Conservation (phyloP, 441 rosid species). For the Erysimum pusillum region DNA sequence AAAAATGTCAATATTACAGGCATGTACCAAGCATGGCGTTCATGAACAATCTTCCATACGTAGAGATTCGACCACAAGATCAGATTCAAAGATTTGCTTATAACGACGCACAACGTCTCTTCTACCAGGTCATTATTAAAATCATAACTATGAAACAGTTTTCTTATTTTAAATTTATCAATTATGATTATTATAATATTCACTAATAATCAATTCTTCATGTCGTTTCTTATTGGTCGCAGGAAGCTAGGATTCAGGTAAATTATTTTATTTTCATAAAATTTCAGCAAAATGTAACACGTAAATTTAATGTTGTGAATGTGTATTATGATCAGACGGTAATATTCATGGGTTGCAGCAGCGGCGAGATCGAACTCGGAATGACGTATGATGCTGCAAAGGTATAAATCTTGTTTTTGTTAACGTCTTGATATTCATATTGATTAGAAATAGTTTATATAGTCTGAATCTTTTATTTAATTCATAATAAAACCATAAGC, state of each 20-base stretch:
- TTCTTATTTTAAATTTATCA: background rate
- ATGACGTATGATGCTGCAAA: constrained; percentile 52
- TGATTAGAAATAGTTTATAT: too few relatives aligned
- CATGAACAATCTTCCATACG: constrained; percentile 57
- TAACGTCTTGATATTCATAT: too few relatives aligned
- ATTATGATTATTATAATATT: background rate
- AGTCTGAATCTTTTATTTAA: background rate
- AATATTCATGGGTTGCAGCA: constrained; percentile 81
- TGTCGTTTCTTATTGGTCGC: constrained; percentile 41
- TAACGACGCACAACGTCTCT: constrained; percentile 58
- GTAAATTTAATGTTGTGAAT: background rate
- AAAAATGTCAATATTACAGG: constrained; percentile 33
- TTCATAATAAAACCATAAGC: background rate
- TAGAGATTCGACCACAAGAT: constrained; percentile 55
- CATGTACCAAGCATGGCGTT: constrained; percentile 80
- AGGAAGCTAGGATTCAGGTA: constrained; percentile 94
- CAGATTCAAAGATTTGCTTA: constrained; percentile 57
- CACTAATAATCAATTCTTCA: constrained; percentile 1
- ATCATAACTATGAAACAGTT: background rate
- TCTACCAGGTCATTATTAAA: constrained; percentile 63
- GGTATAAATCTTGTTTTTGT: constrained; percentile 43
- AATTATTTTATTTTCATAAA: constrained; percentile 6
- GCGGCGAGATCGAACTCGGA: constrained; percentile 91
- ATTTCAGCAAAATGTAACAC: constrained; percentile 14
- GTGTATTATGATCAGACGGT: constrained; percentile 58